These are phyloP conservation scores for Dissophora ornata DNA, from an alignment of 192 early-diverging fungal genomes.

Conservation along the genomic window DNA sequence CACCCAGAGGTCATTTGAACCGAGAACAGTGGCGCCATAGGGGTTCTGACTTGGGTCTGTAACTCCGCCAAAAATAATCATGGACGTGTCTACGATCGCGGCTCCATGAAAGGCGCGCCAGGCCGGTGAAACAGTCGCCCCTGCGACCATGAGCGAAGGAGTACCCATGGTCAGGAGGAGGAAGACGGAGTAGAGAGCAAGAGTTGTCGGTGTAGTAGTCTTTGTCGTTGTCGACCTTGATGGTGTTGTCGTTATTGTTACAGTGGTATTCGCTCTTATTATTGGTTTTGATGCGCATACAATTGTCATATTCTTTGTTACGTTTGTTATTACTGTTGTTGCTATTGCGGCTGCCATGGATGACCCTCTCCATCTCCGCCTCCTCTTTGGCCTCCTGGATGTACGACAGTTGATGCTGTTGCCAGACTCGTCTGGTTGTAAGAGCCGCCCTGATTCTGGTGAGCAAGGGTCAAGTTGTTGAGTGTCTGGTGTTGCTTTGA, in stretches of 20 bases:
- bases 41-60: conserved; percentile 39
- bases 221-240: conserved; percentile 2
- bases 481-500: too few relatives aligned
- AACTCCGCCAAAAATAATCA: conserved; percentile 62
- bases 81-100: conserved; percentile 49
- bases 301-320: not conserved
- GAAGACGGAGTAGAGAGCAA: not conserved
- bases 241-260: too few relatives aligned
- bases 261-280: too few relatives aligned
- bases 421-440: not conserved
- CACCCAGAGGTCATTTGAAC: conserved; percentile 58
- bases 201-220: conserved; percentile 1
- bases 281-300: too few relatives aligned
- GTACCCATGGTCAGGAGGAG: not conserved
- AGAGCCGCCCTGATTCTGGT: conserved; percentile 4
- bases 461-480: not conserved
- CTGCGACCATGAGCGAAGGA: not conserved
- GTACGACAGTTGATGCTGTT: not conserved
- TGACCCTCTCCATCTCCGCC: conserved; percentile 7
- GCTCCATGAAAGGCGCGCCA: conserved; percentile 53
- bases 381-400: not conserved
- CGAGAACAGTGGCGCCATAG: conserved; percentile 31
- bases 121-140: conserved; percentile 22
- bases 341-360: conserved; percentile 9
- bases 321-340: not conserved